A percentile compares a stretch with the other conserved stretches of the same genome.
phyloP scores from a whole-genome alignment of 2,329 filamentous ascomycete species.

The Lachnellula arida region DNA sequence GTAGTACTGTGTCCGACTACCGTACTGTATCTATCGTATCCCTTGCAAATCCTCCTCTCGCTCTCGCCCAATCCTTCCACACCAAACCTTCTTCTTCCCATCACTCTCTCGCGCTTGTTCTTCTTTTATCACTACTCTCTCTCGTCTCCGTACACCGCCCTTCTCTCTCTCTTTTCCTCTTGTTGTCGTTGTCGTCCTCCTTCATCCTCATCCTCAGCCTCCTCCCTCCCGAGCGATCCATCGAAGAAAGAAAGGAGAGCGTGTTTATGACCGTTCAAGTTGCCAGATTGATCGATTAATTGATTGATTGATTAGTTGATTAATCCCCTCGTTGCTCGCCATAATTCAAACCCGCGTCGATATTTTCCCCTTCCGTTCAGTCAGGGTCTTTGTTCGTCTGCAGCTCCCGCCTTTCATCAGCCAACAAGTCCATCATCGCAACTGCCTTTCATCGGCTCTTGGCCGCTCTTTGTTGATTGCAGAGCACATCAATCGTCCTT shows the following conservation, averaged over 20 bases:
- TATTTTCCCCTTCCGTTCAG: background rate
- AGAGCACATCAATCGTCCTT: conserved; percentile 21
- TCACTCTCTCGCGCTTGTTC: conserved; percentile 12
- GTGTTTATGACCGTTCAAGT: background rate
- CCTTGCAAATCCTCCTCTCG: background rate
- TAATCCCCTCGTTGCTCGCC: background rate
- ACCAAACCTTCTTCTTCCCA: conserved; percentile 15
- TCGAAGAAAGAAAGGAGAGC: conserved; percentile 6
- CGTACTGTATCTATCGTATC: no score
- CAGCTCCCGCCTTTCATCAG: conserved; percentile 1
- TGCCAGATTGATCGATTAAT: background rate
- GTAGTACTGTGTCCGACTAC: no score
- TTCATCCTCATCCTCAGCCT: conserved; percentile 4
- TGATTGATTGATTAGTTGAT: background rate
- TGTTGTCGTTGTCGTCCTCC: conserved; percentile 14
- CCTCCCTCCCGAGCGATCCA: conserved; percentile 9
- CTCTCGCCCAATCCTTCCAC: conserved; percentile 9
- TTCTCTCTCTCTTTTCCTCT: conserved; percentile 17
- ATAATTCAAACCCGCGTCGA: background rate
- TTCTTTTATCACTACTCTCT: conserved; percentile 3
- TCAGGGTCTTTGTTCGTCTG: background rate
- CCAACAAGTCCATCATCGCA: background rate
- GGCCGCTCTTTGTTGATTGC: conserved; percentile 27
- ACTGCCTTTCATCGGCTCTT: conserved; percentile 5
- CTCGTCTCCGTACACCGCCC: conserved; percentile 17